phyloP scores from a whole-genome alignment of 208 protist species.

The Chromosphaera perkinsii region DNA sequence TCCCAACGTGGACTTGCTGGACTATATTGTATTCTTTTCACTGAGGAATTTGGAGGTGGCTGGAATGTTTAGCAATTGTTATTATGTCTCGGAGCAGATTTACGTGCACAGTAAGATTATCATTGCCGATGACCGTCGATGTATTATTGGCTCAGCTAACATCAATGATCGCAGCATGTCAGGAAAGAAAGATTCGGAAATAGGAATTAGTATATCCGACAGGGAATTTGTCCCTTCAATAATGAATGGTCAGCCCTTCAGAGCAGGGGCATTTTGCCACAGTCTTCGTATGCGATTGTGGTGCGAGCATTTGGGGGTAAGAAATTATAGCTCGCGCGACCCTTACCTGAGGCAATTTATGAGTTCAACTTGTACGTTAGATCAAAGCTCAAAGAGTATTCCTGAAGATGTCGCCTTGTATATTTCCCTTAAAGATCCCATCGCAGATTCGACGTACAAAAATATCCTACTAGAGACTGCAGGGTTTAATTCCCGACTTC shows the following conservation, averaged over 20 bases:
- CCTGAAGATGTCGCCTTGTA: no score
- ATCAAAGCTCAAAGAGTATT: no score
- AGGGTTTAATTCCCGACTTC: no score
- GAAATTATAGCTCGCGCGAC: no score
- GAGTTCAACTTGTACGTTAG: no score
- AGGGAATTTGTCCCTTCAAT: not conserved
- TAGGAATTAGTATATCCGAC: not conserved
- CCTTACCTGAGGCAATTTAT: no score
- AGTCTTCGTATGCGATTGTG: not conserved
- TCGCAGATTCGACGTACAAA: no score
- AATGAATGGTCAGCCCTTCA: not conserved
- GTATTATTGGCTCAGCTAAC: constrained; percentile 34
- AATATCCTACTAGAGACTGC: no score
- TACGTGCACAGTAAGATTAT: constrained; percentile 47
- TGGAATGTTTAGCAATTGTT: not conserved
- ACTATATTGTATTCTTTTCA: constrained; percentile 17
- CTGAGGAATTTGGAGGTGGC: not conserved
- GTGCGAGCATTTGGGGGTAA: not conserved
- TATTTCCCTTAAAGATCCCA: no score
- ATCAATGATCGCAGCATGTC: constrained; percentile 41
- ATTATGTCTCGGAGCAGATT: constrained; percentile 17
- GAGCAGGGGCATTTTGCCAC: not conserved
- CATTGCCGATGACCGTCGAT: constrained; percentile 37
- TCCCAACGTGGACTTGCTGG: constrained; percentile 15
- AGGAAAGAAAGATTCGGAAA: constrained; percentile 1